Evolutionary conservation across 352 stramenopile genomes (phyloP).

Genomic region (Phytophthora constricta): DNA sequence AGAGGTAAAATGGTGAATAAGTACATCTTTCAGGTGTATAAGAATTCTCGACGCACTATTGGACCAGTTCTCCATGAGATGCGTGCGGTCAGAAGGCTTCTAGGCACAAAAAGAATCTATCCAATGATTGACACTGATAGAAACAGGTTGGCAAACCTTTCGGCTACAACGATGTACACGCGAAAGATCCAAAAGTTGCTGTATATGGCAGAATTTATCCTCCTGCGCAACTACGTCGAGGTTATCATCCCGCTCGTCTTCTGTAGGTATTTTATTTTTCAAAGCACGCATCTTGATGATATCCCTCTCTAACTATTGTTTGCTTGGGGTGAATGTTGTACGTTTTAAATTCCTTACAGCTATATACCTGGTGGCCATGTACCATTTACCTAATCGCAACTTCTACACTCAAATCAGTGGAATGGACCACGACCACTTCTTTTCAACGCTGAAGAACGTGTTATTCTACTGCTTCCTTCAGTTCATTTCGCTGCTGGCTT

Average conservation of each 20-base stretch:
- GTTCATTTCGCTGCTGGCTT: slow-evolving; percentile 1
- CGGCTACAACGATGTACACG: not conserved
- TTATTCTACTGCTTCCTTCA: not conserved
- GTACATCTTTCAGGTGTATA: no score
- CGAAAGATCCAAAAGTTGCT: not conserved
- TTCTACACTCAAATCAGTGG: slow-evolving; percentile 11
- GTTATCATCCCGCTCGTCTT: not conserved
- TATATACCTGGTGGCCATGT: not conserved
- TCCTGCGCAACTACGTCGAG: not conserved
- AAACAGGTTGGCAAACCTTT: not conserved
- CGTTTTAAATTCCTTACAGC: slow-evolving; percentile 1
- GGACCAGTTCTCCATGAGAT: no score
- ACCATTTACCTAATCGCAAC: slow-evolving; percentile 8
- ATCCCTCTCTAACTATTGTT: no score
- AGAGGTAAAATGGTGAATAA: no score
- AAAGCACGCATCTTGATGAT: not conserved
- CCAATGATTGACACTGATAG: not conserved
- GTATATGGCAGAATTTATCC: not conserved
- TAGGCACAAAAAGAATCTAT: not conserved
- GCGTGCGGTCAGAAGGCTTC: not conserved
- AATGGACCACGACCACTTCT: not conserved
- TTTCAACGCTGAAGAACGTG: not conserved
- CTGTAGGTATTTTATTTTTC: not conserved
- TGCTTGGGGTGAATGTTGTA: no score
- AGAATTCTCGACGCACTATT: no score